Base-by-base conservation (phyloP, 1,284 basidiomycete genomes). In the Sporisorium reilianum region DNA sequence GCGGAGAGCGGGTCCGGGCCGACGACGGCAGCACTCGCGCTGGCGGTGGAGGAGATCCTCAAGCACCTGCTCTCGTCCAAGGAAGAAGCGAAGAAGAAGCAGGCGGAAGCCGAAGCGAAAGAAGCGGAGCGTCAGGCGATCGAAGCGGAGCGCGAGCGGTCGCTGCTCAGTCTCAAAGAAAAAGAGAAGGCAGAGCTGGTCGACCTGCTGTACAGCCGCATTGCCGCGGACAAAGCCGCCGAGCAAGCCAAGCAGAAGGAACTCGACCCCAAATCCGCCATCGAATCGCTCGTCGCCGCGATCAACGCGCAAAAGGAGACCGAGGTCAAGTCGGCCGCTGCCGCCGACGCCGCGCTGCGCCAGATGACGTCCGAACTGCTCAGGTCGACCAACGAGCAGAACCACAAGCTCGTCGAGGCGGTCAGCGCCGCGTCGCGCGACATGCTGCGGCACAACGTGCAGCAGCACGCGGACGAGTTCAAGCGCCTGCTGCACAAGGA, bases 11-110 rank as follows among this genome's bases (percentile, higher is more conserved):
- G 55, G 2, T 45, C 41, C 7, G 62, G 58, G 2, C 65, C 71
- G 2, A 68, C 65, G 0, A 65, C 62, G 0, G 59, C 52, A 7
- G 80, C 79, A 8, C 69, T 81, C 5, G 77, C 78, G 2, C 52
- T 78, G 4, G 80, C 80, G 3, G 79, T 81, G 0, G 80, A 81
- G 48, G 80, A 81, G 56, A 80, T 82, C 42, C 69, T 82, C 48
- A 80, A 80, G 64, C 80, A 82, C 40, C 74, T 80, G 2, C 55
- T 80, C 9, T 66, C 73, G 53, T 57, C 64, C 44, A 78, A 82
- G 46, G 79, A 82, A 45, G 75, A 78, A 36, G 72, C 75, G 10
- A 66, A 74, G 49, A 56, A 55, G 51, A 58, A 67, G 51, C 52
- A 56, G 32, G 67, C 59, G 25, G 68, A 71, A 48, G 66, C 55